These are phyloP conservation scores for Pseudodiploospora longispora DNA, from an alignment of 2,329 filamentous ascomycete species.

Conservation along the genomic window DNA sequence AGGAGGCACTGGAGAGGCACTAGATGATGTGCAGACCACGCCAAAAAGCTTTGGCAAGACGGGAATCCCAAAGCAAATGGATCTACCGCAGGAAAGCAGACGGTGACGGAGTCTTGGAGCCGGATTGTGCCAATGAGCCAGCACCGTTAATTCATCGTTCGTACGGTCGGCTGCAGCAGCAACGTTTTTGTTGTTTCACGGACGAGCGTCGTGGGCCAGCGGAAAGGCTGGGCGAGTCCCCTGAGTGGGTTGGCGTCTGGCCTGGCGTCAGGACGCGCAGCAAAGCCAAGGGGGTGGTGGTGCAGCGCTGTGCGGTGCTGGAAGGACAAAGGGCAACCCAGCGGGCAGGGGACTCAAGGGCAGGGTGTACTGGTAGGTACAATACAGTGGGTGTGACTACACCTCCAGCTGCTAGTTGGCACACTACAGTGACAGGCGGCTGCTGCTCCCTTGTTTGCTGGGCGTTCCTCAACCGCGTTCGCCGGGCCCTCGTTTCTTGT, in stretches of 20 bases:
- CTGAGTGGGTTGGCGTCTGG: slow-evolving; percentile 9
- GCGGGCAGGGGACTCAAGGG: too few species aligned
- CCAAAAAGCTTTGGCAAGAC: slow-evolving; percentile 3
- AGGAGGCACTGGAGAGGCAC: too few species aligned
- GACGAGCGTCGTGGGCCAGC: slow-evolving; percentile 16
- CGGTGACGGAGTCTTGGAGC: slow-evolving; percentile 10
- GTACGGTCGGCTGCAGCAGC: slow-evolving; percentile 19
- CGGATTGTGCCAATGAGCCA: slow-evolving; percentile 27
- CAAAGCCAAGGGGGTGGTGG: slow-evolving; percentile 6
- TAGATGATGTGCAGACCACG: too few species aligned
- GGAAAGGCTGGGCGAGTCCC: slow-evolving; percentile 11
- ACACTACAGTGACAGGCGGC: too few species aligned
- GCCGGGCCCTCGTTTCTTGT: background rate
- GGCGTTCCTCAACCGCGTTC: too few species aligned
- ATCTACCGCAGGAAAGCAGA: slow-evolving; percentile 4
- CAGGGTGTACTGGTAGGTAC: slow-evolving; percentile 4
- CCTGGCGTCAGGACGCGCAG: slow-evolving; percentile 7
- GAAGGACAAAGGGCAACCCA: background rate
- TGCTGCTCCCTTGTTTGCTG: too few species aligned
- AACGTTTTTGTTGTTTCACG: slow-evolving; percentile 23
- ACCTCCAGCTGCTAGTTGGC: background rate
- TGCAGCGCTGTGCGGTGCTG: slow-evolving; percentile 4
- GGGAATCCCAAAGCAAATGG: slow-evolving; percentile 10
- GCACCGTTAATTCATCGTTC: slow-evolving; percentile 37
- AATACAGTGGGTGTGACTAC: background rate